Base-by-base conservation (phyloP, 1,284 basidiomycete genomes). In the Sparassis latifolia region DNA sequence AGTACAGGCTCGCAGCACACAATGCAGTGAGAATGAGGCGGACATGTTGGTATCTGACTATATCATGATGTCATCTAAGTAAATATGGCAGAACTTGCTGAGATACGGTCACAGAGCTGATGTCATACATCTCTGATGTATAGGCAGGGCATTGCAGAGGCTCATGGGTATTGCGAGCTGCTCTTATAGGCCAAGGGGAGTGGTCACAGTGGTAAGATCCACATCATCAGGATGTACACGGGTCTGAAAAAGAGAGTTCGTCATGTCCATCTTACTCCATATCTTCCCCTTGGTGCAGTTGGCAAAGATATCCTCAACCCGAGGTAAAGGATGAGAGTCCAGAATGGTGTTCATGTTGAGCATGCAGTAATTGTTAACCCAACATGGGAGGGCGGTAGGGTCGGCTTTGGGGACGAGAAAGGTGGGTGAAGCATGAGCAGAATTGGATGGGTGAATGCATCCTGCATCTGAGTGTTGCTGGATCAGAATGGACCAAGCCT, bases 161-260 rank as follows among this genome's bases (percentile, higher is more conserved):
- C 72, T 72, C 53, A 67, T 63, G 0, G 69, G 72, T 72, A 74
- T 76, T 0, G 74, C 71, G 1, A 56, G n/a, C 70, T 71, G 74
- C 47, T 75, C 65, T 41, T 66, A 73, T 0, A 69, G 53, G 0
- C 72, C 70, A 31, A 66, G 66, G 0, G 68, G 70, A 0, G 71
- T 75, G 0, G 50, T 57, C 0, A 73, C 62, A 0, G 69, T 71
- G 0, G 69, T 73, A 9, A 62, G 56, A 5, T 57, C 51, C 1
- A 71, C 62, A 42, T 70, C 57, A 20, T 70, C 66, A 0, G 63
- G 62, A 47, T 67, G 61, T 5, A 73, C 52, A 1, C 55, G 44
- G 0, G 63, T 72, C 47, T 70, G 70, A 52, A 69, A 72, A 48
- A 72, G 72, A 1, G 61, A 56, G 48, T 71, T 66, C 0, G 69